These are phyloP conservation scores for Suillus tomentosus DNA, from an alignment of 768 basidiomycete species.

Conservation along the genomic window DNA sequence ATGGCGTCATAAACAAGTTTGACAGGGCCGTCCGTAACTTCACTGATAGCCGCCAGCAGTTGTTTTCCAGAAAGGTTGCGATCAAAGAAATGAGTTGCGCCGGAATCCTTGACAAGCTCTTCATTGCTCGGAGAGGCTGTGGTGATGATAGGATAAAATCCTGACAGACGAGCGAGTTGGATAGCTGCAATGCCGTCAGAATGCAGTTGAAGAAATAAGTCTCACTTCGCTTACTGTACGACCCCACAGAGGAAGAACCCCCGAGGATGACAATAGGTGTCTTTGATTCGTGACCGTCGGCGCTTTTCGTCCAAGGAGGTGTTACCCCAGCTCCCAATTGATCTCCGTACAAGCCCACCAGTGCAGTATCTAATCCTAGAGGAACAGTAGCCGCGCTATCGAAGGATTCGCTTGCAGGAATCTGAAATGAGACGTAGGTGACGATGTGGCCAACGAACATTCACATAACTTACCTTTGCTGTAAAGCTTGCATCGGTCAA, in stretches of 20 bases:
- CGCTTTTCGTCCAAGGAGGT: slow-evolving; percentile 37
- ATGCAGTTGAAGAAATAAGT: slow-evolving; percentile 9
- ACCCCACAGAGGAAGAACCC: slow-evolving; percentile 49
- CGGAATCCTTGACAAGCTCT: slow-evolving; percentile 34
- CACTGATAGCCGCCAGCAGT: slow-evolving; percentile 24
- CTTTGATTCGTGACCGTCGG: slow-evolving; percentile 37
- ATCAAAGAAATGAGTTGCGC: slow-evolving; percentile 45
- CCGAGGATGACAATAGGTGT: slow-evolving; percentile 50
- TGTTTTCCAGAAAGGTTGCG: slow-evolving; percentile 23
- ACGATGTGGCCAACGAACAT: not conserved
- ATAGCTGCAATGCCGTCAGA: slow-evolving; percentile 27
- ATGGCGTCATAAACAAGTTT: slow-evolving; percentile 35
- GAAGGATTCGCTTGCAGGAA: slow-evolving; percentile 45
- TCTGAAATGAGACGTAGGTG: slow-evolving; percentile 25
- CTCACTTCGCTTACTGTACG: slow-evolving; percentile 37
- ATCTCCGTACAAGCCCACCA: slow-evolving; percentile 47
- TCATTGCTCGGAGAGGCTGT: slow-evolving; percentile 37
- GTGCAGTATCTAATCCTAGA: slow-evolving; percentile 45
- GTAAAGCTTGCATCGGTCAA: slow-evolving; percentile 34
- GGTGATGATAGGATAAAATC: slow-evolving; percentile 45
- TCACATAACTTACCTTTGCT: slow-evolving; percentile 36
- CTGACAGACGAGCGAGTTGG: slow-evolving; percentile 42
- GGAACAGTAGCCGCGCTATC: slow-evolving; percentile 52
- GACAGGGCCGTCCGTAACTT: slow-evolving; percentile 29
- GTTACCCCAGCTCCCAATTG: slow-evolving; percentile 41